Base-by-base conservation (phyloP, 768 basidiomycete species). In the Leucosporidium yakuticum region DNA sequence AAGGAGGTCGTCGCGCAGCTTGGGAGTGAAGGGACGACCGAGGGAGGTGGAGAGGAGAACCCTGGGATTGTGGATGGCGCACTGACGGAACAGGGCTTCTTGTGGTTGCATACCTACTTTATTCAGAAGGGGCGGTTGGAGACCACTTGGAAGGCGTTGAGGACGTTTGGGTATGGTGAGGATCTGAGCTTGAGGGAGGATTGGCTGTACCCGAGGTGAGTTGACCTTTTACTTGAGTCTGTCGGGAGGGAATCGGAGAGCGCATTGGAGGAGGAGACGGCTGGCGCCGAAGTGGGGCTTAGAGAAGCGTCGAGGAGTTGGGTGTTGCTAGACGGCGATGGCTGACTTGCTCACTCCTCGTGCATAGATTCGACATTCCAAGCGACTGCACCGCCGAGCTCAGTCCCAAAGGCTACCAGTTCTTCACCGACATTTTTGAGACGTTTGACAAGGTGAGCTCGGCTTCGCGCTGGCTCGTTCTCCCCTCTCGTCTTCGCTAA, bases 391-490 rank as follows among this genome's bases (percentile, higher is more conserved):
- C 93, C 0, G 94, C 96, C 8, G 95, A 99, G 81, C 82, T 98
- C 53, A 90, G 88, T 74, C 92, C 88, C n/a, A 80, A 88, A 27
- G 95, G 95, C 4, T 94, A 97, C 78, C 89, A 95, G 74, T 99
- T 98, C 81, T 88, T 98, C 75, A 97, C 95, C 0, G 94, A 96
- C 69, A 86, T 95, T 48, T 99, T 98, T 76, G 90, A 96, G 79
- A 87, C 87, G 7, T 95, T 90, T 77, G 95, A 99, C 81, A 91
- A 95, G 81, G 92, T 87, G 19, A 44, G 39, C 14, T 36, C 34
- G 31, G 65, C 21, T 21, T 4, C 15, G 17, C 20, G 12, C 25
- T 23, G 2, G 67, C n/a, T 75, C 25, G 14, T 29, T 54, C 27
- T 29, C 20, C 55, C 6, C 65, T 47, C 36, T 63, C 2, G 19